Base-by-base conservation (phyloP, 805 yeast genomes). In the Starmerella riodocensis region DNA sequence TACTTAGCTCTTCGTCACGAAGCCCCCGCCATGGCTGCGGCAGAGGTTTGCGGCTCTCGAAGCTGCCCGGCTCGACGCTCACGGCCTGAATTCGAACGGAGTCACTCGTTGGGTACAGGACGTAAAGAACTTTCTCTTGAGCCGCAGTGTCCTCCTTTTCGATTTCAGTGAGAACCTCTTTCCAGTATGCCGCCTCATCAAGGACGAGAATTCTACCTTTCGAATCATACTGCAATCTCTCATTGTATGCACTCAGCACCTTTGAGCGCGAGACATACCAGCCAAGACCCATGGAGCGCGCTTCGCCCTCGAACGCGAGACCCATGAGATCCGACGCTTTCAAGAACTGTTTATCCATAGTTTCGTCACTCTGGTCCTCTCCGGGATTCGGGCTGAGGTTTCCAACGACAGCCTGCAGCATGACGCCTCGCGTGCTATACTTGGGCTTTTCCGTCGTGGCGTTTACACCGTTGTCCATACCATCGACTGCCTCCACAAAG, bases 21-120 rank as follows among this genome's bases (percentile, higher is more conserved):
- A 86, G 64, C n/a, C 98, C 98, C 65, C 98, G 74, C 84, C 94
- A 81, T 16, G 74, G 70, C 59, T 81, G 91, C 12, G 95, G 96
- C 43, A 91, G 68, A 23, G 94, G 79, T 59, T 73, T 71, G 63
- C 98, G 75, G 56, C 83, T 81, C 47, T 76, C 80, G 56, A 91
- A 91, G 13, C 93, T 76, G 6, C 78, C 66, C 3, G 80, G 65
- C 24, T 74, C 67, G n/a, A 77, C 68, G n/a, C 94, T 78, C 20
- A 88, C 96, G 4, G 96, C 86, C 34, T 93, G 81, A 36, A 91
- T 73, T 64, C 98, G 74, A 88, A 93, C 83, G 22, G 57, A 59
- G 28, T 66, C 63, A n/a, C 78, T 68, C 54, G 86, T 94, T 23
- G 75, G 64, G 62, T 85, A 88, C 40, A 91, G 63, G 2, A 84